These are phyloP conservation scores for Metschnikowia chrysomelidarum DNA, from an alignment of 805 yeast genomes.

Conservation along the genomic window DNA sequence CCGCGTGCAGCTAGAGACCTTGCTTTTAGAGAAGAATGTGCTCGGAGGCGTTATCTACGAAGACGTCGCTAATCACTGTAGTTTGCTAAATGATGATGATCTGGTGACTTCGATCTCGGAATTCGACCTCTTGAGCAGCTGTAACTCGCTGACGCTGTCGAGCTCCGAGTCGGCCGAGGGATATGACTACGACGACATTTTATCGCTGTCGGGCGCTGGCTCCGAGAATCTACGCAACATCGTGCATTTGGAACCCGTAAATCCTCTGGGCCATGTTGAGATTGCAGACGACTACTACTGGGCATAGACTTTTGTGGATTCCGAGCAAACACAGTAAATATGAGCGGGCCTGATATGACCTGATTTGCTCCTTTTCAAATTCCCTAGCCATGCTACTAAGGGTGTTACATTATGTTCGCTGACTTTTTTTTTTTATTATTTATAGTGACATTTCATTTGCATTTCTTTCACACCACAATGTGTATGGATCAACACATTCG, in stretches of 20 bases:
- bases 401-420: too few species aligned
- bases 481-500: too few species aligned
- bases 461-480: too few species aligned
- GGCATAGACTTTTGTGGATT: constrained; percentile 10
- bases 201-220: constrained; percentile 11
- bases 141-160: constrained; percentile 16
- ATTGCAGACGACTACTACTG: constrained; percentile 18
- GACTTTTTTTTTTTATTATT: too few species aligned
- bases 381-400: too few species aligned
- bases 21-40: constrained; percentile 60
- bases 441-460: too few species aligned
- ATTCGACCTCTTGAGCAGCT: constrained; percentile 20
- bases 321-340: too few species aligned
- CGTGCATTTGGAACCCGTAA: constrained; percentile 14
- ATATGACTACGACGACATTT: constrained; percentile 13
- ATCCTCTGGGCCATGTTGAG: constrained; percentile 14
- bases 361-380: too few species aligned
- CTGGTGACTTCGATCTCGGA: constrained; percentile 15
- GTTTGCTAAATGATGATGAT: constrained; percentile 10
- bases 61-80: constrained; percentile 11
- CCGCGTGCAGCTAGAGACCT: constrained; percentile 49
- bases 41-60: constrained; percentile 53
- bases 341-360: too few species aligned
- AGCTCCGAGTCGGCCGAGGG: constrained; percentile 11
- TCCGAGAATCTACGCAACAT: constrained; percentile 6